Evolutionary conservation across 1,139 yeast species (phyloP).

Genomic region (Pichia sp.): DNA sequence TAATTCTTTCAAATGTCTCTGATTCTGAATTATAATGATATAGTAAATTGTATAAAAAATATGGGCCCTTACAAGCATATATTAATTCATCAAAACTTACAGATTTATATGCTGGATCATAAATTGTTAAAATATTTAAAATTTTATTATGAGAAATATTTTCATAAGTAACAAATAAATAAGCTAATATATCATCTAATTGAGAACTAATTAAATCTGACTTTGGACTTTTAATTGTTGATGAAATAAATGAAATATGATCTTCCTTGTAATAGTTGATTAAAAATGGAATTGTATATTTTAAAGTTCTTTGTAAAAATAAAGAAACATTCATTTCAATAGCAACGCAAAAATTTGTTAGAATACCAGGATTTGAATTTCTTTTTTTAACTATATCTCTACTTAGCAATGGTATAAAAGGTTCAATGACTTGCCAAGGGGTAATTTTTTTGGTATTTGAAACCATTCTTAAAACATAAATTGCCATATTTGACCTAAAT

Average conservation of each 20-base stretch:
- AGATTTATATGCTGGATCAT: conserved; percentile 36
- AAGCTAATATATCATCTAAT: conserved; percentile 40
- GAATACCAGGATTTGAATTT: conserved; percentile 44
- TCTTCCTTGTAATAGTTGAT: conserved; percentile 48
- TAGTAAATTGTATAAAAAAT: conserved; percentile 24
- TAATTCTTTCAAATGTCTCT: conserved; percentile 29
- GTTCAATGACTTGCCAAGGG: conserved; percentile 68
- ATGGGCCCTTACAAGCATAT: conserved; percentile 36
- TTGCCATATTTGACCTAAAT: conserved; percentile 59
- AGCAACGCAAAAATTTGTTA: conserved; percentile 55
- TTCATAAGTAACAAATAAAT: conserved; percentile 32
- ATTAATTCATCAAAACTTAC: conserved; percentile 39
- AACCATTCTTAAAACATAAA: conserved; percentile 47
- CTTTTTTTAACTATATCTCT: conserved; percentile 53
- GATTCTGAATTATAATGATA: conserved; percentile 22
- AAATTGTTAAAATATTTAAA: conserved; percentile 48
- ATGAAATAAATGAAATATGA: conserved; percentile 53
- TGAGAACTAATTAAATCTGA: conserved; percentile 27
- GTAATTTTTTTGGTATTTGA: conserved; percentile 39
- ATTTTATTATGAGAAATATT: conserved; percentile 45
- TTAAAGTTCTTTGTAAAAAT: conserved; percentile 63
- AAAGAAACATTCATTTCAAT: conserved; percentile 55
- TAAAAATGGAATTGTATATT: conserved; percentile 63
- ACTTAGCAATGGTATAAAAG: conserved; percentile 72
- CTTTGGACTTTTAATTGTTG: conserved; percentile 26